These are phyloP conservation scores for Sungouiella blattae DNA, from an alignment of 805 yeast genomes.

Conservation along the genomic window DNA sequence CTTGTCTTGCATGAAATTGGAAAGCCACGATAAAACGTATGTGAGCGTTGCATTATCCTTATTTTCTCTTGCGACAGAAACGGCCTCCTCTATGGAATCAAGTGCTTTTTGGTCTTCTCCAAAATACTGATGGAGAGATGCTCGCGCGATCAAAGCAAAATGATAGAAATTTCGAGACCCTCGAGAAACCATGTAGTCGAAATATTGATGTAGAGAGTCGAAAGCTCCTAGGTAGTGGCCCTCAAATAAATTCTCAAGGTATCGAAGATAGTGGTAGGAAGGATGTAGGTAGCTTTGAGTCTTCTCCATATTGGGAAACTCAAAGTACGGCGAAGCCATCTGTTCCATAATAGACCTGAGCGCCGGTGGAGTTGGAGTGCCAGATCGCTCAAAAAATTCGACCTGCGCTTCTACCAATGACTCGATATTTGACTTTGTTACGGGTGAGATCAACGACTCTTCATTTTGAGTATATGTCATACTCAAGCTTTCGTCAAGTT, in stretches of 20 bases:
- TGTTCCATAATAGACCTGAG: constrained; percentile 39
- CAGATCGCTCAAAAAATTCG: constrained; percentile 46
- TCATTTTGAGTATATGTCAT: no score
- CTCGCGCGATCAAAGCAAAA: constrained; percentile 69
- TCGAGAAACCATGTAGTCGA: constrained; percentile 72
- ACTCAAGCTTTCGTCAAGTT: no score
- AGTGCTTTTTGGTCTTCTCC: constrained; percentile 67
- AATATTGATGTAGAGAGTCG: constrained; percentile 53
- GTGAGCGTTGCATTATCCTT: constrained; percentile 72
- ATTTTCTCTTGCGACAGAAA: constrained; percentile 81
- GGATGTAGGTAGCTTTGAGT: constrained; percentile 27
- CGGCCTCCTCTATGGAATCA: constrained; percentile 81
- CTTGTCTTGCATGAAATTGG: constrained; percentile 62
- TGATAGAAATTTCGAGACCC: constrained; percentile 66
- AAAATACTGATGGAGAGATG: constrained; percentile 67
- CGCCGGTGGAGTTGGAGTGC: constrained; percentile 46
- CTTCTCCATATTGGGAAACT: constrained; percentile 32
- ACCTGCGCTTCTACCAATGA: constrained; percentile 53
- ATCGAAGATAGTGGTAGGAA: constrained; percentile 53
- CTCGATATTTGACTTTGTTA: constrained; percentile 51
- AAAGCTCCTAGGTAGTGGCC: constrained; percentile 61
- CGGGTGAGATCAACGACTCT: constrained; percentile 4
- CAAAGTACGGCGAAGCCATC: constrained; percentile 46
- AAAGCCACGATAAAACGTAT: constrained; percentile 69
- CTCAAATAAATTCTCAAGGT: constrained; percentile 53